phyloP scores from a whole-genome alignment of 2,329 filamentous ascomycete genomes.

The Colletotrichum cuscutae region DNA sequence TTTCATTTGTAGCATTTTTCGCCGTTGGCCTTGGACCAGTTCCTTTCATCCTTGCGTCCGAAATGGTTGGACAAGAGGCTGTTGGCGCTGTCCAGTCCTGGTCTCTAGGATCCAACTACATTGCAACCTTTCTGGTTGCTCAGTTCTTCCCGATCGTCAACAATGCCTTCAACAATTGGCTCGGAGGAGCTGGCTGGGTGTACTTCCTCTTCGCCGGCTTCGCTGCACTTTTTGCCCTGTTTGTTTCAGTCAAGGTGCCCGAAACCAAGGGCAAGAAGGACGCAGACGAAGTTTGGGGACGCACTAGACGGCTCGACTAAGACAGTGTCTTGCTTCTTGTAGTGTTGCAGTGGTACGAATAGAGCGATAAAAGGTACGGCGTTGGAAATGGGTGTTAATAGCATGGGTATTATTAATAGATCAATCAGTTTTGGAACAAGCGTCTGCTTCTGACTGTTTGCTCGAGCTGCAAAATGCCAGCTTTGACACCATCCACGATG shows the following conservation, averaged over 20 bases:
- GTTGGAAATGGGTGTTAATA: neutral
- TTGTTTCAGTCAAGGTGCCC: constrained; percentile 80
- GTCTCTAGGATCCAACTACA: constrained; percentile 87
- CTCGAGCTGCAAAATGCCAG: constrained; percentile 72
- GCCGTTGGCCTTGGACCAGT: constrained; percentile 92
- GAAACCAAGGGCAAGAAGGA: constrained; percentile 89
- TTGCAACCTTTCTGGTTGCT: constrained; percentile 90
- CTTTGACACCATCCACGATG: constrained; percentile 84
- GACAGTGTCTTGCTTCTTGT: neutral
- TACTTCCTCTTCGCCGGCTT: constrained; percentile 92
- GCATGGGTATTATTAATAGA: constrained; percentile 11
- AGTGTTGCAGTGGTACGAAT: neutral
- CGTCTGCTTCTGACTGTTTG: constrained; percentile 58
- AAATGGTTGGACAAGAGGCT: constrained; percentile 89
- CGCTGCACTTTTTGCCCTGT: constrained; percentile 74
- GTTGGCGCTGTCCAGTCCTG: constrained; percentile 93
- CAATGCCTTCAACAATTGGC: constrained; percentile 69
- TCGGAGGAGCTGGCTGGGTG: constrained; percentile 80
- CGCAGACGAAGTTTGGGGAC: constrained; percentile 91
- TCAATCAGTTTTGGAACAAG: constrained; percentile 43
- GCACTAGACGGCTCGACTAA: constrained; percentile 65
- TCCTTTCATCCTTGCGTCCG: constrained; percentile 92
- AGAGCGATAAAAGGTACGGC: neutral
- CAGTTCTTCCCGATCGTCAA: constrained; percentile 95
- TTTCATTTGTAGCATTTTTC: constrained; percentile 90